phyloP scores from a whole-genome alignment of 768 basidiomycete genomes.

The Amyloporia xantha region DNA sequence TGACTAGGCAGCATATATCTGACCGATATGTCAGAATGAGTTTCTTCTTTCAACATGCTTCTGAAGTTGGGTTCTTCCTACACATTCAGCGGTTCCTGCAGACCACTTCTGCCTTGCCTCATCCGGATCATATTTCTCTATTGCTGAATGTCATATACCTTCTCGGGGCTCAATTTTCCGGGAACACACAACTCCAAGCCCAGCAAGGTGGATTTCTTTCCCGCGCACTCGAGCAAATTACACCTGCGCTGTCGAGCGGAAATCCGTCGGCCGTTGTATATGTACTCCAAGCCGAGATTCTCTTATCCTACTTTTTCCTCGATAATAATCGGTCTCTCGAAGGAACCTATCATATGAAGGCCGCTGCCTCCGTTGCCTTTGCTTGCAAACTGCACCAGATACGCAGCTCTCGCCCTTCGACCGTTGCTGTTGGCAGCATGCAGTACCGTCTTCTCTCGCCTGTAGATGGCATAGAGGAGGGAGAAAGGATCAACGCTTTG shows the following conservation, averaged over 20 bases:
- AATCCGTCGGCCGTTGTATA: slow-evolving; percentile 31
- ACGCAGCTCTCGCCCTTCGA: slow-evolving; percentile 17
- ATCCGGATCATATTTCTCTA: slow-evolving; percentile 28
- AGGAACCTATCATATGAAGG: slow-evolving; percentile 45
- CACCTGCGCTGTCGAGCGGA: slow-evolving; percentile 27
- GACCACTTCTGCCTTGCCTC: slow-evolving; percentile 5
- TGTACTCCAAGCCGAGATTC: slow-evolving; percentile 35
- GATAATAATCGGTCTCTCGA: slow-evolving; percentile 52
- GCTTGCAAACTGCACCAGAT: slow-evolving; percentile 22
- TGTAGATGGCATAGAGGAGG: slow-evolving; percentile 39
- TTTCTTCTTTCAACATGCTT: slow-evolving; percentile 44
- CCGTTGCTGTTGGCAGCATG: neutral
- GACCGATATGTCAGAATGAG: neutral
- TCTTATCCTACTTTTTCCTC: slow-evolving; percentile 63
- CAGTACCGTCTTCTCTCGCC: neutral
- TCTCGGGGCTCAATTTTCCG: slow-evolving; percentile 24
- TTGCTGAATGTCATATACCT: slow-evolving; percentile 39
- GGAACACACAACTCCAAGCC: slow-evolving; percentile 17
- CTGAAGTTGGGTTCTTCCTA: slow-evolving; percentile 64
- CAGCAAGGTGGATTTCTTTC: slow-evolving; percentile 38
- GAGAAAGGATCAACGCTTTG: slow-evolving; percentile 60
- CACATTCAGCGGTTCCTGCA: slow-evolving; percentile 39
- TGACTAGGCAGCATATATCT: neutral
- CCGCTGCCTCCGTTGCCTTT: slow-evolving; percentile 32
- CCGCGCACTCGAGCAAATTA: slow-evolving; percentile 42